These are phyloP conservation scores for Strigomonas culicis DNA, from an alignment of 208 protist species.

Conservation along the genomic window DNA sequence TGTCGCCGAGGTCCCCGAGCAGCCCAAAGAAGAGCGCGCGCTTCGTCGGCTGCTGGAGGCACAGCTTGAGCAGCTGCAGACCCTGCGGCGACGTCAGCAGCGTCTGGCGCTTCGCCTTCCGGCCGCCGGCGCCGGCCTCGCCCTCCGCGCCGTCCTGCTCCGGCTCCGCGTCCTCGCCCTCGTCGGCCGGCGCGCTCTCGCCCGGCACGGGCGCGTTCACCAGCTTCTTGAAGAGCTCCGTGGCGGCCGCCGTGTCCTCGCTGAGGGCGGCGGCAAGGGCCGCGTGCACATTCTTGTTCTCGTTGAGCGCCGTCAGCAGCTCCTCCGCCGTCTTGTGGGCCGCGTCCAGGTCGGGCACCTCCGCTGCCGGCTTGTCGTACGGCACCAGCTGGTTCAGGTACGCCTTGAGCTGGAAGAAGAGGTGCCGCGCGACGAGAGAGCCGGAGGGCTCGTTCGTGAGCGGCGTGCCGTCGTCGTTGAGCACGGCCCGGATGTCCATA, in stretches of 20 bases:
- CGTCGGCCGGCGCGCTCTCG: conserved; percentile 11
- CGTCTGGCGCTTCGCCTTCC: conserved; percentile 4
- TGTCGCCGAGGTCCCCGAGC: conserved; percentile 19
- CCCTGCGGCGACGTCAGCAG: conserved; percentile 45
- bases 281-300: conserved; percentile 37
- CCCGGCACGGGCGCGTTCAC: conserved; percentile 10
- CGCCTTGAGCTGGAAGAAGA: conserved; percentile 44
- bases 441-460: conserved; percentile 53
- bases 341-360: conserved; percentile 21
- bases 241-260: conserved; percentile 45
- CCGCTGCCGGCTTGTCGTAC: conserved; percentile 48
- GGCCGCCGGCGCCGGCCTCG: neutral
- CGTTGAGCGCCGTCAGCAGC: conserved; percentile 29
- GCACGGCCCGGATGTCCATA: conserved; percentile 44
- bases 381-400: conserved; percentile 40
- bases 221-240: conserved; percentile 40
- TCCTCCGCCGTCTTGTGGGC: conserved; percentile 19
- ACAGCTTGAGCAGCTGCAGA: conserved; percentile 38
- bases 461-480: conserved; percentile 54
- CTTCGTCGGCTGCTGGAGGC: conserved; percentile 30
- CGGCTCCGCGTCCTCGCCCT: conserved; percentile 15
- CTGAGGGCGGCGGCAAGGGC: conserved; percentile 28
- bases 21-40: conserved; percentile 55
- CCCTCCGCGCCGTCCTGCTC: neutral
- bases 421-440: conserved; percentile 36